Percentiles rank a stretch among this genome's conserved stretches.
Evolutionary conservation across 768 basidiomycete genomes (phyloP).

Genomic region (Tulasnella sp.): DNA sequence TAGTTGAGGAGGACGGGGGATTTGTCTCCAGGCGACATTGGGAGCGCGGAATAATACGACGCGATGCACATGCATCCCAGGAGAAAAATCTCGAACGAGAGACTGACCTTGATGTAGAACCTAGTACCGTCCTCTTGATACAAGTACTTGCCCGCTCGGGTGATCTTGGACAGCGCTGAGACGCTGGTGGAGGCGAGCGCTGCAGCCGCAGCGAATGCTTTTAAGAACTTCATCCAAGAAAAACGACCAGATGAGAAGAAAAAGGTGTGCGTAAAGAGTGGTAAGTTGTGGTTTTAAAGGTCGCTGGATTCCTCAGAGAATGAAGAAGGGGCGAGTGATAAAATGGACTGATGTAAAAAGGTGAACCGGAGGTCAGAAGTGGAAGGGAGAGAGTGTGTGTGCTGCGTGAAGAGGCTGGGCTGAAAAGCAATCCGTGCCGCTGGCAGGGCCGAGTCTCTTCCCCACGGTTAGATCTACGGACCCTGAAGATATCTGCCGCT

Average conservation of each 20-base stretch:
- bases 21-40: neutral
- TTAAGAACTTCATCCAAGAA: slow-evolving; percentile 5
- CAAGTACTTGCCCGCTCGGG: slow-evolving; percentile 66
- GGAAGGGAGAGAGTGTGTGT: neutral
- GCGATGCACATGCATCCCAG: neutral
- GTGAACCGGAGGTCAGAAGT: neutral
- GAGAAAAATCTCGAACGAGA: neutral
- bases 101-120: slow-evolving; percentile 62
- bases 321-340: neutral
- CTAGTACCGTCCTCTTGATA: slow-evolving; percentile 62
- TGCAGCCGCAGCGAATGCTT: slow-evolving; percentile 17
- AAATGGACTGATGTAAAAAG: neutral
- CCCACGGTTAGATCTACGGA: neutral
- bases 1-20: neutral
- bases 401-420: neutral
- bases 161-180: slow-evolving; percentile 57
- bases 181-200: slow-evolving; percentile 37
- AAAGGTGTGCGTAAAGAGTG: neutral
- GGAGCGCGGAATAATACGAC: neutral
- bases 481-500: neutral
- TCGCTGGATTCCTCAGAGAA: neutral
- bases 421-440: neutral
- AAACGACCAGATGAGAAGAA: neutral
- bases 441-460: neutral
- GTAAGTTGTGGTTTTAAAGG: neutral